Evolutionary conservation across 2,329 filamentous ascomycete species (phyloP).

Genomic region (Pestalotiopsis sp.): DNA sequence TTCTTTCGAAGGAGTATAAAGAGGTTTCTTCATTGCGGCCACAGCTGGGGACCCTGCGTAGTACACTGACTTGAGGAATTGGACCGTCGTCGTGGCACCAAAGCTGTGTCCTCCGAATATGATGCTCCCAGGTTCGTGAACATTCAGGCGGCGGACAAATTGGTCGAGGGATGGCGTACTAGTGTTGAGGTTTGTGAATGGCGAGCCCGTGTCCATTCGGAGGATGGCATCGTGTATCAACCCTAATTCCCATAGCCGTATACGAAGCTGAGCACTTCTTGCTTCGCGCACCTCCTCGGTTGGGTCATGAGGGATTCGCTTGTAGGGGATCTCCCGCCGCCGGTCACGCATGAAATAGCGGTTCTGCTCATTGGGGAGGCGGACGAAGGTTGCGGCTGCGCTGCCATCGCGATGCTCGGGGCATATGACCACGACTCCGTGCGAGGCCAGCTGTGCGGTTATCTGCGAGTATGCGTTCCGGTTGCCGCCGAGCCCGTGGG

Average conservation of each 20-base stretch:
- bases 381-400: conserved; percentile 73
- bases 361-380: conserved; percentile 56
- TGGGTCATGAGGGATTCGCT: conserved; percentile 63
- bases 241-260: conserved; percentile 79
- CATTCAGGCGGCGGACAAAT: conserved; percentile 65
- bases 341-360: conserved; percentile 37
- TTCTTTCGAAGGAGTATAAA: conserved; percentile 61
- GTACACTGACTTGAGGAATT: conserved; percentile 80
- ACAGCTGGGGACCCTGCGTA: conserved; percentile 58
- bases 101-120: conserved; percentile 83
- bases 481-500: conserved; percentile 80
- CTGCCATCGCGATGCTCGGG: conserved; percentile 85
- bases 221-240: conserved; percentile 70
- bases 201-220: conserved; percentile 62
- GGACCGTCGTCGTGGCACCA: conserved; percentile 73
- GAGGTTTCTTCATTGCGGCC: conserved; percentile 51
- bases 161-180: conserved; percentile 55
- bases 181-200: conserved; percentile 55
- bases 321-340: conserved; percentile 47
- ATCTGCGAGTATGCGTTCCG: conserved; percentile 87
- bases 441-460: conserved; percentile 75
- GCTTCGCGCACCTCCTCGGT: conserved; percentile 67
- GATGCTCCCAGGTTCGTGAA: conserved; percentile 73
- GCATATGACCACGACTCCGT: conserved; percentile 80
- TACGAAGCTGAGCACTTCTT: conserved; percentile 72